A percentile compares a stretch with the other conserved stretches of the same genome.
Conservation (phyloP, 2,329 filamentous ascomycete species). For the Fusarium sp. region DNA sequence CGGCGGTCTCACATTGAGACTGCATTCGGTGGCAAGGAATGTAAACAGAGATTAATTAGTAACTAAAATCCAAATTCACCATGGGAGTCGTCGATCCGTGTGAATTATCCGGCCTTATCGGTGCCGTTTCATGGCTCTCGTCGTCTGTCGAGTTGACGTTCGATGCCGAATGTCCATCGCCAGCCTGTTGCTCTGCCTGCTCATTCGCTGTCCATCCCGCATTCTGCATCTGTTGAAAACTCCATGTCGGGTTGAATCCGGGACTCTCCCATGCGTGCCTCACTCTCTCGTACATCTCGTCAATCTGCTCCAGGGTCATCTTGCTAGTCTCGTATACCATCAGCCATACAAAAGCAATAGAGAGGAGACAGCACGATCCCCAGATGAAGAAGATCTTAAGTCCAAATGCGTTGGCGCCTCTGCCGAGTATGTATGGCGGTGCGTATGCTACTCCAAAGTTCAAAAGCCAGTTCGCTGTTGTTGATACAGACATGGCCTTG, state of each 20-base stretch:
- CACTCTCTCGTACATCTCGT: constrained; percentile 80
- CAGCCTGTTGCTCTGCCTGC: constrained; percentile 51
- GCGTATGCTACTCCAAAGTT: constrained; percentile 88
- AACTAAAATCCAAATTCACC: constrained; percentile 70
- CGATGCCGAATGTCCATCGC: constrained; percentile 1
- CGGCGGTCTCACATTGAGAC: too few species aligned
- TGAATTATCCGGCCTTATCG: constrained; percentile 40
- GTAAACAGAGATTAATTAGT: constrained; percentile 52
- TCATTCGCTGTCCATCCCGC: constrained; percentile 67
- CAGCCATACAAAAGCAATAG: constrained; percentile 76
- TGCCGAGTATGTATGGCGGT: constrained; percentile 78
- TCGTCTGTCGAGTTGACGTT: constrained; percentile 32
- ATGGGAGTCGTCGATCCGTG: constrained; percentile 67
- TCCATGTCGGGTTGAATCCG: constrained; percentile 74
- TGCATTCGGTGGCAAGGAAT: not conserved
- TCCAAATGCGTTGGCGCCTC: constrained; percentile 74
- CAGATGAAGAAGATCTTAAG: constrained; percentile 84
- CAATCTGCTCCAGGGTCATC: constrained; percentile 80
- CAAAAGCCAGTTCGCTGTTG: constrained; percentile 79
- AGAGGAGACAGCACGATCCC: constrained; percentile 79
- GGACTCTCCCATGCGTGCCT: constrained; percentile 76
- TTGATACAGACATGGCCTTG: constrained; percentile 79
- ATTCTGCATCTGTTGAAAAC: constrained; percentile 73
- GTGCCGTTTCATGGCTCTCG: not conserved
- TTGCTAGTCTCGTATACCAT: constrained; percentile 83